Percentiles rank a stretch among this genome's conserved stretches.
These are phyloP conservation scores for Backusella mclennaniae DNA, from an alignment of 192 early-diverging fungal species.

Conservation along the genomic window DNA sequence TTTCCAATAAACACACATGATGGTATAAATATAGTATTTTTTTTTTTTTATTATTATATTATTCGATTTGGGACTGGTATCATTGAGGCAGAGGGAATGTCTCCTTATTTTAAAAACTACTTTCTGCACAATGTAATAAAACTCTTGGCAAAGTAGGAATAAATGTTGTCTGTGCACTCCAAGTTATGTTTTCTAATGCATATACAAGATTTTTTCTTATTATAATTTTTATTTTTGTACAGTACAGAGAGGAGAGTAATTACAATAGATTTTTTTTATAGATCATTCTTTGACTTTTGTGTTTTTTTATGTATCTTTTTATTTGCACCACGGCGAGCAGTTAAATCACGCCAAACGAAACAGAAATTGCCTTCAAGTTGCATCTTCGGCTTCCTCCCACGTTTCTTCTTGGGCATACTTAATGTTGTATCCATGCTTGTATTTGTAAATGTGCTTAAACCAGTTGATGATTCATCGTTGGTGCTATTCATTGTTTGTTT, in stretches of 20 bases:
- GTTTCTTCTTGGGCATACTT: conserved; percentile 37
- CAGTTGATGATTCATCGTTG: conserved; percentile 6
- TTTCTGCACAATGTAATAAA: conserved; percentile 5
- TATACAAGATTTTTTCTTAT: background rate
- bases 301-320: background rate
- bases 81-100: background rate
- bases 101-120: conserved; percentile 8
- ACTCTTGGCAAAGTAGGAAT: conserved; percentile 6
- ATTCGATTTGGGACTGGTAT: background rate
- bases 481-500: background rate
- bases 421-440: conserved; percentile 28
- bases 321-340: conserved; percentile 28
- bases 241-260: background rate
- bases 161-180: conserved; percentile 4
- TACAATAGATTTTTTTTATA: background rate
- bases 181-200: background rate
- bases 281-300: background rate
- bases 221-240: conserved; percentile 5
- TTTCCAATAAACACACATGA: background rate
- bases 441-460: conserved; percentile 28
- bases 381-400: conserved; percentile 39
- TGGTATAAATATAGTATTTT: background rate
- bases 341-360: conserved; percentile 40
- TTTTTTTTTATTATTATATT: background rate
- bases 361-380: conserved; percentile 38